Evolutionary conservation across 805 yeast genomes (phyloP).

Genomic region (Starmerella apis): DNA sequence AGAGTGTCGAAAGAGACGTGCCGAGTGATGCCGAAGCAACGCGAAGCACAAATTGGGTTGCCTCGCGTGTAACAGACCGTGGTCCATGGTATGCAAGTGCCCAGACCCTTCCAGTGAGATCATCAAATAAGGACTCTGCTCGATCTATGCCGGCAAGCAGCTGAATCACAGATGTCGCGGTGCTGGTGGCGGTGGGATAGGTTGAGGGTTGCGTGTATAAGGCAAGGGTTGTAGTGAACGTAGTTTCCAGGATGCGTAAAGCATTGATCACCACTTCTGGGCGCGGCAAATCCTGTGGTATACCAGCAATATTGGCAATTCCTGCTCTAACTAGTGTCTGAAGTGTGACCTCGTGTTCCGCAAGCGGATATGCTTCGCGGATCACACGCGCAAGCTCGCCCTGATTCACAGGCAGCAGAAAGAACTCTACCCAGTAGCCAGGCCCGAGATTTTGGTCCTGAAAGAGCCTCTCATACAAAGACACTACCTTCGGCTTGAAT

Average conservation of each 20-base stretch:
- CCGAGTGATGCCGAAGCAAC: constrained; percentile 23
- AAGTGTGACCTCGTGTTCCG: constrained; percentile 24
- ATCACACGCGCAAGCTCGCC: constrained; percentile 19
- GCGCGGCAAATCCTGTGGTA: constrained; percentile 1
- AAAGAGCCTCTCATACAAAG: constrained; percentile 31
- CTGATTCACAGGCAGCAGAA: constrained; percentile 27
- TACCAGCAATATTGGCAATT: constrained; percentile 22
- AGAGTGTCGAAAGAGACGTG: constrained; percentile 31
- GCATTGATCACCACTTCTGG: constrained; percentile 15
- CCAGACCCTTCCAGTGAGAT: constrained; percentile 27
- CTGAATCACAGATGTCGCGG: constrained; percentile 8
- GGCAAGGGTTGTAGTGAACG: constrained; percentile 12
- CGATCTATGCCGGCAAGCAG: constrained; percentile 32
- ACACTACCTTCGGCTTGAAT: constrained; percentile 31
- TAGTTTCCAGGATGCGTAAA: constrained; percentile 8
- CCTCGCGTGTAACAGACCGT: constrained; percentile 9
- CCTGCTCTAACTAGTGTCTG: constrained; percentile 24
- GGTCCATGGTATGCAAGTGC: constrained; percentile 24
- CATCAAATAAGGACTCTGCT: constrained; percentile 29
- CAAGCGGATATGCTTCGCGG: constrained; percentile 21
- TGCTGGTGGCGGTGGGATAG: constrained; percentile 8
- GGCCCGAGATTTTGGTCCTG: constrained; percentile 19
- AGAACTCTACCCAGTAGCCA: constrained; percentile 32
- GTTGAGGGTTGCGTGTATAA: constrained; percentile 2
- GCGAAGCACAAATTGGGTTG: constrained; percentile 22